Evolutionary conservation across 257 asterid species (phyloP), one percentile per base, ranked within the genome.

Genomic region (Leonotis leonurus): DNA sequence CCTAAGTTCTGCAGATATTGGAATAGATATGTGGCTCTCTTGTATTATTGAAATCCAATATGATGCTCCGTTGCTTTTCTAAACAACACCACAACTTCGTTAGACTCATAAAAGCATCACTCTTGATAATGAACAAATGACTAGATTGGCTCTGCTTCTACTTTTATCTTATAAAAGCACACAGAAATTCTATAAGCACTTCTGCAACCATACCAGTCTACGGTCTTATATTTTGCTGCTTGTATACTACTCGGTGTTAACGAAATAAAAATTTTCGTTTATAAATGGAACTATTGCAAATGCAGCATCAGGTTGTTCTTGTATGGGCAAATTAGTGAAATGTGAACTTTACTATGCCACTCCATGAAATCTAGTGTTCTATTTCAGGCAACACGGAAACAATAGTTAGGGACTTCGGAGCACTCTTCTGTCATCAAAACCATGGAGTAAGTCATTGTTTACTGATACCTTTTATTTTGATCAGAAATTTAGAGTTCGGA

Each of bases 331-430:
- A 33, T 46, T 25, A 49, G 35, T 45, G 37, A 37, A 56, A 40
- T 3, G 24, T 57, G 48, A 64, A 27, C 14, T 33, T 35, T 41
- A 46, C n/a, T 24, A 56, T 14, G 62, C 41, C 39, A 13, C 26
- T 40, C 30, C 43, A n/a, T 62, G 62, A 59, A 27, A 37, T 59
- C 46, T 59, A 51, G 35, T 60, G 70, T 56, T 57, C 52, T 24
- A 29, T 74, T 63, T 64, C 72, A 51, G 69, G 72, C 54, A 56
- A 44, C 50, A 56, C 18, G 3, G 56, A 40, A 8, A n/a, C 29
- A 40, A 54, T 41, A 17, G 37, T 40, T 73, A 32, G 20, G 39
- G 25, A n/a, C n/a, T 57, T 59, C 9, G 9, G 73, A 7, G 57
- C 56, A 26, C 41, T 69, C 46, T 65, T 51, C 45, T 52, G 27